Conservation (phyloP, 78 protist species). For the Pelomyxa schiedti region DNA sequence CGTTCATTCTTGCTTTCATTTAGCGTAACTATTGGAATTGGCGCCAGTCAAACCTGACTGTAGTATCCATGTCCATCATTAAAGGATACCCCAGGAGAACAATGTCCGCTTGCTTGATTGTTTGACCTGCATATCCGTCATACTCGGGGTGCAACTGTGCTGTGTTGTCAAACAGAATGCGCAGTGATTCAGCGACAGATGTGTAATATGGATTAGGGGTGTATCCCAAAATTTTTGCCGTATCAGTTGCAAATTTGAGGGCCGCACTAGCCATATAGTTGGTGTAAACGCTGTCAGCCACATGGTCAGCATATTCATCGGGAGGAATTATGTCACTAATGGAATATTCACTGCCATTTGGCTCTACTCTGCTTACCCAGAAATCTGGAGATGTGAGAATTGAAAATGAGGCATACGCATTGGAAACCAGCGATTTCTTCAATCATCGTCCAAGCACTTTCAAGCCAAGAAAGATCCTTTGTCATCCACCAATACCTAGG, state of each 20-base stretch:
- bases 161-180: conserved; percentile 5
- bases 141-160: conserved; percentile 33
- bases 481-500: conserved; percentile 8
- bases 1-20: too few relatives aligned
- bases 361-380: conserved; percentile 31
- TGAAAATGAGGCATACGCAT: not conserved
- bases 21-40: too few relatives aligned
- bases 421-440: not conserved
- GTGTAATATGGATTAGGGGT: conserved; percentile 12
- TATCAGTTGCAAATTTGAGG: conserved; percentile 36
- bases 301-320: conserved; percentile 46
- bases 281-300: conserved; percentile 32
- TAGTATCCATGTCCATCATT: conserved; percentile 18
- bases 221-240: conserved; percentile 17
- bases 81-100: conserved; percentile 41
- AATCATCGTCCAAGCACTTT: conserved; percentile 1
- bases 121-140: conserved; percentile 32
- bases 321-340: conserved; percentile 28
- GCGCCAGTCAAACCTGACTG: conserved; percentile 9
- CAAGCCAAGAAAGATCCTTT: conserved; percentile 7
- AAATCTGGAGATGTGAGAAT: conserved; percentile 31
- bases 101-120: conserved; percentile 38
- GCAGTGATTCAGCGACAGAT: conserved; percentile 4
- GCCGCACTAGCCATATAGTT: conserved; percentile 23
- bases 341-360: not conserved